Conservation (phyloP, 352 stramenopile genomes). For the Phytophthora tentaculata region DNA sequence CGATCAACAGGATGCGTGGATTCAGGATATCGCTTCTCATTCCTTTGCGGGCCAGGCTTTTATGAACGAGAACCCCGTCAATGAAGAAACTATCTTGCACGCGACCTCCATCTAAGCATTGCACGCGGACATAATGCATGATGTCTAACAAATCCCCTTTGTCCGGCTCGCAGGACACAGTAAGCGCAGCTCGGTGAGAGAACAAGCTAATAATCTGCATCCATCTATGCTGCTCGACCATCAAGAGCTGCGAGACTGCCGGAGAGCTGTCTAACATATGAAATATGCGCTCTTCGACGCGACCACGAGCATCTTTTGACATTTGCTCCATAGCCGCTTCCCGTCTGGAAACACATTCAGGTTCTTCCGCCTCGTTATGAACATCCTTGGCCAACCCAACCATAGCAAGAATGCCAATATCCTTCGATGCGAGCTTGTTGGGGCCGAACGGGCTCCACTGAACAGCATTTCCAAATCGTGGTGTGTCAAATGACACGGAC, state of each 20-base stretch:
- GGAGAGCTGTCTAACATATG: slow-evolving; percentile 63
- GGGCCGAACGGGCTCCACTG: slow-evolving; percentile 56
- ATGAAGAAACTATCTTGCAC: slow-evolving; percentile 90
- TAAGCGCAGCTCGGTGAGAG: slow-evolving; percentile 62
- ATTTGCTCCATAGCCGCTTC: slow-evolving; percentile 61
- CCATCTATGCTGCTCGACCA: slow-evolving; percentile 80
- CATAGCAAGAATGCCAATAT: slow-evolving; percentile 61
- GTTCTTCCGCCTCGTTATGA: slow-evolving; percentile 58
- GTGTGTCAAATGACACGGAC: slow-evolving; percentile 67
- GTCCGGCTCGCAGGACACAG: slow-evolving; percentile 72
- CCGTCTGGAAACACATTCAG: slow-evolving; percentile 41
- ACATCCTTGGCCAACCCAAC: slow-evolving; percentile 74
- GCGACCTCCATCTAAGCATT: slow-evolving; percentile 76
- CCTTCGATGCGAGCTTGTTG: slow-evolving; percentile 45
- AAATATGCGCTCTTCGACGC: slow-evolving; percentile 81
- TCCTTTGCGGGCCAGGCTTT: slow-evolving; percentile 80
- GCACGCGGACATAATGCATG: slow-evolving; percentile 87
- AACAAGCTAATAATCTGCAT: slow-evolving; percentile 87
- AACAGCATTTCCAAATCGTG: slow-evolving; percentile 57
- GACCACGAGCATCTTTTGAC: slow-evolving; percentile 61
- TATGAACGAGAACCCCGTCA: slow-evolving; percentile 88
- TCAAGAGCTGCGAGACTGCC: slow-evolving; percentile 58
- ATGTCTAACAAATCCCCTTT: slow-evolving; percentile 81
- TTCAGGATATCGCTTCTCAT: slow-evolving; percentile 86
- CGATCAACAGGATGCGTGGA: slow-evolving; percentile 84